These are phyloP conservation scores for Agastache rugosa DNA, from an alignment of 257 asterid species.

Conservation along the genomic window DNA sequence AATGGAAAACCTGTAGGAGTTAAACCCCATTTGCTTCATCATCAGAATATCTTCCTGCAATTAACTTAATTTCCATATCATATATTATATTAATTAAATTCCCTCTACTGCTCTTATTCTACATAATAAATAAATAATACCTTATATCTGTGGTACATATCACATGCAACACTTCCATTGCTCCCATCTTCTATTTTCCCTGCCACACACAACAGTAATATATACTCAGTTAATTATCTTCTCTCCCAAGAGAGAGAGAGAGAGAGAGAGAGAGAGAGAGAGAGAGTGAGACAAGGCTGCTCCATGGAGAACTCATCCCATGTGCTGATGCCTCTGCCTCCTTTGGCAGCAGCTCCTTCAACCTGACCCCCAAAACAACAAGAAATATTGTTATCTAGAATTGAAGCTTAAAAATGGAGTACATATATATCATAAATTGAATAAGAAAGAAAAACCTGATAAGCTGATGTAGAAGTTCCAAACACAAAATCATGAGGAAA, in stretches of 20 bases:
- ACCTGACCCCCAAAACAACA: constrained; percentile 6
- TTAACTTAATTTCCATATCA: too few relatives aligned
- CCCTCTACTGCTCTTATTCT: too few relatives aligned
- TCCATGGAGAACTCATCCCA: constrained; percentile 35
- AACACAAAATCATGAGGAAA: too few relatives aligned
- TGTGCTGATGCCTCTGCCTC: constrained; percentile 34
- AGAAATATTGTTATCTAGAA: too few relatives aligned
- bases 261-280: too few relatives aligned
- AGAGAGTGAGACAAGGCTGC: constrained; percentile 31
- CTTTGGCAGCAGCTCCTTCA: constrained; percentile 36
- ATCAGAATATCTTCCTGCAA: constrained; percentile 36
- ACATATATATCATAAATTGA: too few relatives aligned
- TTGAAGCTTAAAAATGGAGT: too few relatives aligned
- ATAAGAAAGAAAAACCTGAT: too few relatives aligned
- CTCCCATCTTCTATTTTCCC: constrained; percentile 30
- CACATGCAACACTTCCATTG: constrained; percentile 39
- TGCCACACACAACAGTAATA: constrained; percentile 3
- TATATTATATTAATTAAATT: too few relatives aligned
- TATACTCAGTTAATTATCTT: too few relatives aligned
- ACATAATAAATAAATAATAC: constrained; percentile 8
- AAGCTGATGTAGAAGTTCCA: too few relatives aligned
- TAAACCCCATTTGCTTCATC: constrained; percentile 43
- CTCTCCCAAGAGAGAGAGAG: constrained; percentile 7
- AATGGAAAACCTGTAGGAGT: constrained; percentile 36
- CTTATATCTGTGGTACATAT: constrained; percentile 37